These are phyloP conservation scores for Myxozyma neotropica DNA, from an alignment of 805 yeast species.

Conservation along the genomic window DNA sequence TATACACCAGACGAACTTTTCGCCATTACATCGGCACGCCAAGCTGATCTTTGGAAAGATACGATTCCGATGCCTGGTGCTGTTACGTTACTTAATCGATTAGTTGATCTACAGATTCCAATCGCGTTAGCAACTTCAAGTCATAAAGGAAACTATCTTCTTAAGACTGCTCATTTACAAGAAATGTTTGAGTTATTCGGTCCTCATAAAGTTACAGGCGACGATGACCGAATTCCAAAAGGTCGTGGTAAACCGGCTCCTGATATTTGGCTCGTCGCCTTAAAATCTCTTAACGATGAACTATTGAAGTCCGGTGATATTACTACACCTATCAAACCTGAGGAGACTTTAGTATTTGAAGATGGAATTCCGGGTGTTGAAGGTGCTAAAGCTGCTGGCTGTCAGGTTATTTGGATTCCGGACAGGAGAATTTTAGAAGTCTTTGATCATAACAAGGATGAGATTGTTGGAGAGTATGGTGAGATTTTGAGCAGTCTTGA, in stretches of 20 bases:
- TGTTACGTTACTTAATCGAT: slow-evolving; percentile 58
- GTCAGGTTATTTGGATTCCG: slow-evolving; percentile 93
- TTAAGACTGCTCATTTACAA: slow-evolving; percentile 71
- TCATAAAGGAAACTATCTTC: slow-evolving; percentile 56
- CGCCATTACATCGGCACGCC: slow-evolving; percentile 55
- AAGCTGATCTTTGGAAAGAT: slow-evolving; percentile 60
- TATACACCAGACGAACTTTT: slow-evolving; percentile 67
- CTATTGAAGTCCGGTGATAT: slow-evolving; percentile 39
- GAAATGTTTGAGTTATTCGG: slow-evolving; percentile 66
- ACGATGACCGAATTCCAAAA: slow-evolving; percentile 75
- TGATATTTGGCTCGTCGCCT: slow-evolving; percentile 85
- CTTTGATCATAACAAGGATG: slow-evolving; percentile 53
- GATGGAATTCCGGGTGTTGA: slow-evolving; percentile 92
- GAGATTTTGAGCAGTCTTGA: slow-evolving; percentile 55
- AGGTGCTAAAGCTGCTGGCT: slow-evolving; percentile 82
- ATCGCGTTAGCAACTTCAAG: slow-evolving; percentile 93
- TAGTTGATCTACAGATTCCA: slow-evolving; percentile 62
- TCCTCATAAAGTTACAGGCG: slow-evolving; percentile 78
- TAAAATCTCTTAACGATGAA: slow-evolving; percentile 64
- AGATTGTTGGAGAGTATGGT: slow-evolving; percentile 57
- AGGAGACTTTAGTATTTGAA: slow-evolving; percentile 88
- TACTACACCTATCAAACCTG: slow-evolving; percentile 56
- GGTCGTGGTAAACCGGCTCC: slow-evolving; percentile 95
- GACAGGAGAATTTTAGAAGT: slow-evolving; percentile 68
- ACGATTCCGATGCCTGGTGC: slow-evolving; percentile 85